Evolutionary conservation across 1,139 yeast species (phyloP), one percentile per base, ranked within the genome.

Genomic region (Blastobotrys indianensis): DNA sequence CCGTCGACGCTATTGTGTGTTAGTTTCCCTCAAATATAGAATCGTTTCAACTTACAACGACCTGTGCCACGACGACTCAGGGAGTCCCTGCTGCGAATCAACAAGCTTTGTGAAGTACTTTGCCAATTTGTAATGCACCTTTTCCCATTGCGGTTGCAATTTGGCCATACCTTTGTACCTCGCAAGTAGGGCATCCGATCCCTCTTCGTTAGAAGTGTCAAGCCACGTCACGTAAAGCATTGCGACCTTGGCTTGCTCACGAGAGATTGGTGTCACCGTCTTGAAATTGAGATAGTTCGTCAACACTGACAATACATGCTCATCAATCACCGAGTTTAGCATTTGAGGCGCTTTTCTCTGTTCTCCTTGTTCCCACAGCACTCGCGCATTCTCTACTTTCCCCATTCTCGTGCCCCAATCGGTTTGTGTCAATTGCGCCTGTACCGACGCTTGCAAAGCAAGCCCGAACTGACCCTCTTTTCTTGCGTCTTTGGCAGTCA

Each of bases 301-400:
- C 33, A 54, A 47, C 10, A 49, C 37, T 10, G 38, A 20, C n/a
- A 56, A 48, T 23, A 61, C 54, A 2, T 54, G 53, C 0, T 59
- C 48, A 7, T 58, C 55, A 5, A 67, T 65, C 55, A 46, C 78
- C 64, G 53, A 76, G 73, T 52, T 76, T 63, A 90, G 69, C 8
- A 80, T 73, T 45, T 83, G 79, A 36, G 92, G 74, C 0, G 98
- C 98, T 55, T 88, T 83, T 15, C 92, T 78, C 52, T 81, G 88
- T 52, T 87, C 94, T 1, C 95, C 96, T 60, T 86, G 88, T 1
- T 80, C 82, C 97, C 98, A 92, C 42, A 88, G 65, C 7, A 94
- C 72, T 49, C 85, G 81, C 0, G 97, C 86, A 62, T 85, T 85
- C 61, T 88, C 96, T 35, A 84, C 70, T 50, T 80, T 82, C 1